Percentiles rank a stretch among this genome's conserved stretches.
These are phyloP conservation scores for Nicotiana knightiana DNA, from an alignment of 257 asterid genomes.

Conservation along the genomic window DNA sequence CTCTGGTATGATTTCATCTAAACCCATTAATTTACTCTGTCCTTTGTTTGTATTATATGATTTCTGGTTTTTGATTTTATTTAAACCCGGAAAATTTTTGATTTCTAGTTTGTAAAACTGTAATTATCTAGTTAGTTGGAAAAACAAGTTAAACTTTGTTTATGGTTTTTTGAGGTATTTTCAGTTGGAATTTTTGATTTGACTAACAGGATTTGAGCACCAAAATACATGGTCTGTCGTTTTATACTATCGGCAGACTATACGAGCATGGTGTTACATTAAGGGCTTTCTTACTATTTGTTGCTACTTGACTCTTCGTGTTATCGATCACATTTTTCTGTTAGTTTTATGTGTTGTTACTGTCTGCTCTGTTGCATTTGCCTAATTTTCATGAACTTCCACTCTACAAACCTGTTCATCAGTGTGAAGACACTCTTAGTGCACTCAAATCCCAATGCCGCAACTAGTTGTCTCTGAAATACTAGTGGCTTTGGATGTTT, in stretches of 20 bases:
- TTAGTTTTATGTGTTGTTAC: not conserved
- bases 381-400: not conserved
- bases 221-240: slow-evolving; percentile 18
- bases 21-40: too few species aligned
- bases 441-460: slow-evolving; percentile 84
- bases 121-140: too few species aligned
- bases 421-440: slow-evolving; percentile 16
- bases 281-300: slow-evolving; percentile 9
- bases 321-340: not conserved
- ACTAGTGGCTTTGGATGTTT: slow-evolving; percentile 76
- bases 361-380: not conserved
- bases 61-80: too few species aligned
- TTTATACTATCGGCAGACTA: slow-evolving; percentile 14
- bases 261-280: slow-evolving; percentile 52
- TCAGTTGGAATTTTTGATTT: too few species aligned
- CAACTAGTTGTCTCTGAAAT: slow-evolving; percentile 58
- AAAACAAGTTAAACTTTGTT: too few species aligned
- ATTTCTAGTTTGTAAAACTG: too few species aligned
- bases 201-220: too few species aligned
- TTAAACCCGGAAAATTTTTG: too few species aligned
- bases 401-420: too few species aligned
- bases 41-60: too few species aligned
- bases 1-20: too few species aligned
- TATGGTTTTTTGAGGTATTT: too few species aligned
- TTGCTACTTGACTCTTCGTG: slow-evolving; percentile 15